Conservation (phyloP, 257 asterid genomes). For the Solanum dulcamara region DNA sequence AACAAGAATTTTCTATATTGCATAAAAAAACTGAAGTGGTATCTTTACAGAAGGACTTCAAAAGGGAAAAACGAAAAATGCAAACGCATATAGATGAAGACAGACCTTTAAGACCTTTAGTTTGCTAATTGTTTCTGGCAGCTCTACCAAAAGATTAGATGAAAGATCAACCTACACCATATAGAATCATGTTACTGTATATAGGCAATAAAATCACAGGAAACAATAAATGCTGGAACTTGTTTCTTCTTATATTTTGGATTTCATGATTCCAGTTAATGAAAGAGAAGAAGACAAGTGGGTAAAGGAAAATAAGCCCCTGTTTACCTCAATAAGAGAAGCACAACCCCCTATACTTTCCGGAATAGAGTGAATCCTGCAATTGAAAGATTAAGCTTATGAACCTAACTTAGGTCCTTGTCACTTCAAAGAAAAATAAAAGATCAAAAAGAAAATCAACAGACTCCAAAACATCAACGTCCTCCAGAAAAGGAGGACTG, state of each 20-base stretch:
- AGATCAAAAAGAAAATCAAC: neutral
- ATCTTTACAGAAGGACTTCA: neutral
- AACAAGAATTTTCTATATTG: neutral
- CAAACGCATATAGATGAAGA: neutral
- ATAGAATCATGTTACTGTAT: conserved; percentile 6
- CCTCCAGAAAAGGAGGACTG: neutral
- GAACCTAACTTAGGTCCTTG: neutral
- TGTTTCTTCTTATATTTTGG: neutral
- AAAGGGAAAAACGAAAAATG: neutral
- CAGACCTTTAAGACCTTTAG: conserved; percentile 59
- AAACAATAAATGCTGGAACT: neutral
- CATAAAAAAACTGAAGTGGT: neutral
- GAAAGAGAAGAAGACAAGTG: neutral
- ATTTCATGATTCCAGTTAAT: neutral
- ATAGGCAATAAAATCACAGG: neutral
- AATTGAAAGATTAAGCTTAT: conserved; percentile 3
- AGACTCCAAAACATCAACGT: neutral
- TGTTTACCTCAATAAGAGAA: conserved; percentile 71
- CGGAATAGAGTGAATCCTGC: conserved; percentile 66
- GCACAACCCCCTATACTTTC: conserved; percentile 50
- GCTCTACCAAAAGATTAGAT: conserved; percentile 58
- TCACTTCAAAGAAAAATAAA: neutral
- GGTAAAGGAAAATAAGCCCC: neutral
- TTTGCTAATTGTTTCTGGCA: conserved; percentile 59
- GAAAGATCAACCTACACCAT: conserved; percentile 75